Conservation (phyloP, 768 basidiomycete genomes). For the Lenzites betulinus region DNA sequence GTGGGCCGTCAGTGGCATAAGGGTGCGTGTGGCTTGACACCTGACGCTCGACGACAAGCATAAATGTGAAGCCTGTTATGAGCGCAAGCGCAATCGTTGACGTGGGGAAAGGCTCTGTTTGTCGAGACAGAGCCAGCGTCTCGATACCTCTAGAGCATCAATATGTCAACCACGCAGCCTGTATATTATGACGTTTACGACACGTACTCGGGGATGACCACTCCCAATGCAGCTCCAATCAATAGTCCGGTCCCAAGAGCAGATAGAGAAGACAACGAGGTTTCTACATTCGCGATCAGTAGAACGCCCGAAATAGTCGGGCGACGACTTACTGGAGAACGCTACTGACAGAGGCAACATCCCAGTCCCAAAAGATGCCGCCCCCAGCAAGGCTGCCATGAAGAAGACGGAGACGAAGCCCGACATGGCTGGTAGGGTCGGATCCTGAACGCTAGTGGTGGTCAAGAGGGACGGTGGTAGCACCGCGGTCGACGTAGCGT, state of each 20-base stretch:
- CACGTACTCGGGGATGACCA: slow-evolving; percentile 92
- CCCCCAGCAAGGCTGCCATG: slow-evolving; percentile 65
- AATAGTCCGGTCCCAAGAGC: slow-evolving; percentile 81
- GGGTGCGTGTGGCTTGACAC: slow-evolving; percentile 52
- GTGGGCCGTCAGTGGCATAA: slow-evolving; percentile 16
- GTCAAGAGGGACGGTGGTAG: too few species aligned
- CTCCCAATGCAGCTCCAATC: slow-evolving; percentile 85
- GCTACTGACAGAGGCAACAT: slow-evolving; percentile 74
- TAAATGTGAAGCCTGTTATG: slow-evolving; percentile 59
- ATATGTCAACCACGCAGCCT: not conserved
- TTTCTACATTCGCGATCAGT: slow-evolving; percentile 30
- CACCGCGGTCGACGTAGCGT: not conserved
- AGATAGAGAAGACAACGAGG: slow-evolving; percentile 46
- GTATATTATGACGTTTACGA: not conserved
- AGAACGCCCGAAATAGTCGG: not conserved
- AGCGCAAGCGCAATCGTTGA: slow-evolving; percentile 63
- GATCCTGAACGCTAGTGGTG: not conserved
- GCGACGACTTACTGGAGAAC: slow-evolving; percentile 58
- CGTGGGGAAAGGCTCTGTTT: slow-evolving; percentile 42
- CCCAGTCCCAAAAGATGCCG: slow-evolving; percentile 66
- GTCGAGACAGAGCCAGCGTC: not conserved
- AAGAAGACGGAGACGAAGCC: slow-evolving; percentile 45
- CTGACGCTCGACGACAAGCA: slow-evolving; percentile 71
- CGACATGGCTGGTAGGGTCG: slow-evolving; percentile 25
- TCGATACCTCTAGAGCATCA: slow-evolving; percentile 13